phyloP scores from a whole-genome alignment of 2,329 filamentous ascomycete species.

The Aaosphaeria arxii region DNA sequence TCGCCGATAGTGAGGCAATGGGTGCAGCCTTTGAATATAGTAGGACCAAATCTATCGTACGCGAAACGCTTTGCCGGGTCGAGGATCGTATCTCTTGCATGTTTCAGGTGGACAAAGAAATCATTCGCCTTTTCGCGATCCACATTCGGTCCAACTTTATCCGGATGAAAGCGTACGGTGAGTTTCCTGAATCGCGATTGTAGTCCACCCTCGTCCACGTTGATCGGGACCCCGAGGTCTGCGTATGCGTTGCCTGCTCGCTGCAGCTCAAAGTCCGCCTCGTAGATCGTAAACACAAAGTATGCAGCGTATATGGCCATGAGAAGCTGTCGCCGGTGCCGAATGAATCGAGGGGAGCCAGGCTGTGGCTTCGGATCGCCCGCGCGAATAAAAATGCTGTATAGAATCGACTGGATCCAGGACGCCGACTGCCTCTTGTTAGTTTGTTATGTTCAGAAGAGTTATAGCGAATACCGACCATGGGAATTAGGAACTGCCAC shows the following conservation, averaged over 20 bases:
- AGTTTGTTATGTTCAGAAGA: conserved; percentile 10
- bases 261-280: conserved; percentile 79
- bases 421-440: conserved; percentile 20
- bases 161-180: conserved; percentile 70
- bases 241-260: conserved; percentile 73
- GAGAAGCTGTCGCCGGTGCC: conserved; percentile 79
- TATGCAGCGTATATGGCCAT: conserved; percentile 79
- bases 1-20: conserved; percentile 68
- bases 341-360: conserved; percentile 64
- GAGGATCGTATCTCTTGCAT: conserved; percentile 81
- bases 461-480: conserved; percentile 11
- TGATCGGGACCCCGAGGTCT: conserved; percentile 66
- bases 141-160: conserved; percentile 59
- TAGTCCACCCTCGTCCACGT: conserved; percentile 70
- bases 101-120: conserved; percentile 79
- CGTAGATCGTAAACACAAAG: conserved; percentile 88
- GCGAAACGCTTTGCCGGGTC: conserved; percentile 74
- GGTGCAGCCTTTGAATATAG: conserved; percentile 52
- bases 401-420: conserved; percentile 72
- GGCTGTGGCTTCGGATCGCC: conserved; percentile 74
- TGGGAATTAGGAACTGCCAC: conserved; percentile 35
- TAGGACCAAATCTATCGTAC: conserved; percentile 79
- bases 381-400: conserved; percentile 83
- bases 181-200: conserved; percentile 77
- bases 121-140: conserved; percentile 31